phyloP scores from a whole-genome alignment of 768 basidiomycete genomes.

The Termitomyces heimii region DNA sequence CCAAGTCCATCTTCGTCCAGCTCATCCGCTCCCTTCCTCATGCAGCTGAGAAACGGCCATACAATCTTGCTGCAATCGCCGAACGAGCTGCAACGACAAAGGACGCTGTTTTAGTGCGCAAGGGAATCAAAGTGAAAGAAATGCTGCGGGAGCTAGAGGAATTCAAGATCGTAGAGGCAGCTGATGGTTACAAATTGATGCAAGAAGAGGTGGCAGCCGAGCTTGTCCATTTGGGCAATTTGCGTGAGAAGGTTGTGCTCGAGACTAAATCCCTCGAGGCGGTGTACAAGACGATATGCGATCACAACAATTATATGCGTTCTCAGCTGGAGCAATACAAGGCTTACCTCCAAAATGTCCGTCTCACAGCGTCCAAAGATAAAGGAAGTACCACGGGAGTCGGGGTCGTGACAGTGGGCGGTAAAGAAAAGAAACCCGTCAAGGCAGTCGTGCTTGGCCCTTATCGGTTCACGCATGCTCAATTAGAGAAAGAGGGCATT shows the following conservation, averaged over 20 bases:
- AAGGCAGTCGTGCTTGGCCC: slow-evolving; percentile 90
- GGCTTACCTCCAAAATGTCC: slow-evolving; percentile 96
- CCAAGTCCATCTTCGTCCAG: slow-evolving; percentile 98
- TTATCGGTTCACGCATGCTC: slow-evolving; percentile 96
- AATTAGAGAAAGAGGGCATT: slow-evolving; percentile 98
- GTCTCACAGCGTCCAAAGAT: slow-evolving; percentile 82
- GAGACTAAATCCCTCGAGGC: slow-evolving; percentile 93
- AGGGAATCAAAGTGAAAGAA: slow-evolving; percentile 99
- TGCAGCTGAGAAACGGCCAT: slow-evolving; percentile 77
- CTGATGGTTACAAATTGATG: slow-evolving; percentile 90
- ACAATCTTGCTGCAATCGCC: slow-evolving; percentile 83
- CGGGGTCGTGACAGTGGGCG: slow-evolving; percentile 92
- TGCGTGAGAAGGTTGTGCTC: slow-evolving; percentile 89
- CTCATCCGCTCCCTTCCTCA: slow-evolving; percentile 92
- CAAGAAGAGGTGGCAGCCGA: slow-evolving; percentile 96
- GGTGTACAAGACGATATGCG: slow-evolving; percentile 99
- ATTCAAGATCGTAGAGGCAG: slow-evolving; percentile 73
- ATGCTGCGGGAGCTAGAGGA: slow-evolving; percentile 97
- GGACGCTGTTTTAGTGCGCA: slow-evolving; percentile 91
- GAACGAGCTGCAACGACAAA: slow-evolving; percentile 97
- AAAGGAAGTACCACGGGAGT: slow-evolving; percentile 85
- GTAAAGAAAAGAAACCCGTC: slow-evolving; percentile 91
- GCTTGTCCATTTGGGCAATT: slow-evolving; percentile 91
- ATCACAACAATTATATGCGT: slow-evolving; percentile 97
- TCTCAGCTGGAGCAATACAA: slow-evolving; percentile 99